phyloP scores from a whole-genome alignment of 2,329 filamentous ascomycete genomes.

The Tolypocladium pustulatum region DNA sequence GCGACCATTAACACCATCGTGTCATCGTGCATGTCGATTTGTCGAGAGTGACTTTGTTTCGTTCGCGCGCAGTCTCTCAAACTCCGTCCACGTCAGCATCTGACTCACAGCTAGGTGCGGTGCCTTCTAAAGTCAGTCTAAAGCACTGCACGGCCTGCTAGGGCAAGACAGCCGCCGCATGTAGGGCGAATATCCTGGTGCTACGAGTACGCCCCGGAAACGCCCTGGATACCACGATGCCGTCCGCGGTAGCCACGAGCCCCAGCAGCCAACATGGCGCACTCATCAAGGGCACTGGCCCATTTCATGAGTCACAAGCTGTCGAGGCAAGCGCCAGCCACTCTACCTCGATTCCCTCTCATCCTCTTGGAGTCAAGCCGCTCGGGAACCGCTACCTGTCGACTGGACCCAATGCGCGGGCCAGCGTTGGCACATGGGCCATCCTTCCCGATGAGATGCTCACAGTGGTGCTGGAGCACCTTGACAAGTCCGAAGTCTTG shows the following conservation, averaged over 20 bases:
- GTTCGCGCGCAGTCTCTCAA: background rate
- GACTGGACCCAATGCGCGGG: slow-evolving; percentile 54
- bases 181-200: background rate
- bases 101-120: background rate
- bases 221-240: background rate
- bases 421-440: slow-evolving; percentile 53
- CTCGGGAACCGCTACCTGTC: slow-evolving; percentile 72
- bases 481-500: slow-evolving; percentile 54
- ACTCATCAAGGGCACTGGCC: slow-evolving; percentile 11
- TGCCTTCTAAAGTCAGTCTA: background rate
- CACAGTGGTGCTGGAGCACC: slow-evolving; percentile 61
- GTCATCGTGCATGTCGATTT: too few relatives aligned
- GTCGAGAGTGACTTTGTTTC: background rate
- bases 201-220: background rate
- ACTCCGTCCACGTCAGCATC: background rate
- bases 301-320: slow-evolving; percentile 12
- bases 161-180: background rate
- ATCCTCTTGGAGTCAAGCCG: slow-evolving; percentile 79
- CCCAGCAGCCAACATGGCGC: background rate
- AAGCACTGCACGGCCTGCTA: background rate
- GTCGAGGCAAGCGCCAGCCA: background rate
- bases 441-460: slow-evolving; percentile 73
- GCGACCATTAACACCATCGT: too few relatives aligned
- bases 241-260: background rate
- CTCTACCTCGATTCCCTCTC: slow-evolving; percentile 52